Percentiles rank a stretch among this genome's conserved stretches.
Conservation (phyloP, 768 basidiomycete species). For the Naganishia onofrii region DNA sequence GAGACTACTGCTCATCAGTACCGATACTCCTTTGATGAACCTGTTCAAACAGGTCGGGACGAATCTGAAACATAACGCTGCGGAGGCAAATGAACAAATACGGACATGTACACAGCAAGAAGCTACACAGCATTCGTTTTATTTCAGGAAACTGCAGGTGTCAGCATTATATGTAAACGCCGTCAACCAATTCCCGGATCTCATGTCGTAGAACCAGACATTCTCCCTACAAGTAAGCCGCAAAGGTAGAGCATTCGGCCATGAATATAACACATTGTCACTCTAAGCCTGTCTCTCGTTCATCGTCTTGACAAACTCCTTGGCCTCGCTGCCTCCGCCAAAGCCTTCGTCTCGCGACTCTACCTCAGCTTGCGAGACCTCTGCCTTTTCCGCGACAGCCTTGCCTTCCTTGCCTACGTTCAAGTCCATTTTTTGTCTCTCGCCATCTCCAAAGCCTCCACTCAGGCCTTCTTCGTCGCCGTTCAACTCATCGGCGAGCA, state of each 20-base stretch:
- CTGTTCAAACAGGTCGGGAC: neutral
- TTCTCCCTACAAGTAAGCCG: too few species aligned
- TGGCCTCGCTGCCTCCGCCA: slow-evolving; percentile 39
- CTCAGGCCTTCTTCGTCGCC: slow-evolving; percentile 12
- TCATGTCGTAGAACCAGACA: too few species aligned
- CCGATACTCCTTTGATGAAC: neutral
- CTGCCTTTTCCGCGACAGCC: slow-evolving; percentile 33
- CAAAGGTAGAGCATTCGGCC: too few species aligned
- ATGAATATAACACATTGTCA: neutral
- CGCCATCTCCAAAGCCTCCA: slow-evolving; percentile 28
- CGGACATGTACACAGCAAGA: neutral
- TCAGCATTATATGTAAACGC: too few species aligned
- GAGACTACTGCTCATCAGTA: too few species aligned
- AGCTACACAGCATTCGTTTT: too few species aligned
- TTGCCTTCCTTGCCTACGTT: slow-evolving; percentile 22
- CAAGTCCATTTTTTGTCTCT: slow-evolving; percentile 28
- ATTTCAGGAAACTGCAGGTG: too few species aligned
- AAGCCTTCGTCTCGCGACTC: slow-evolving; percentile 41
- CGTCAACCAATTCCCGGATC: too few species aligned
- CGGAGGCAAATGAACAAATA: neutral
- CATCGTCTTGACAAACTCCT: slow-evolving; percentile 41
- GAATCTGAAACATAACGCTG: neutral
- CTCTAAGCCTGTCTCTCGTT: slow-evolving; percentile 21
- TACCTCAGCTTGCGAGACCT: slow-evolving; percentile 39
- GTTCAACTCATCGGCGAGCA: slow-evolving; percentile 16